A percentile compares a stretch with the other conserved stretches of the same genome.
These are phyloP conservation scores for Phtheirospermum japonicum DNA, from an alignment of 257 asterid species.

Conservation along the genomic window DNA sequence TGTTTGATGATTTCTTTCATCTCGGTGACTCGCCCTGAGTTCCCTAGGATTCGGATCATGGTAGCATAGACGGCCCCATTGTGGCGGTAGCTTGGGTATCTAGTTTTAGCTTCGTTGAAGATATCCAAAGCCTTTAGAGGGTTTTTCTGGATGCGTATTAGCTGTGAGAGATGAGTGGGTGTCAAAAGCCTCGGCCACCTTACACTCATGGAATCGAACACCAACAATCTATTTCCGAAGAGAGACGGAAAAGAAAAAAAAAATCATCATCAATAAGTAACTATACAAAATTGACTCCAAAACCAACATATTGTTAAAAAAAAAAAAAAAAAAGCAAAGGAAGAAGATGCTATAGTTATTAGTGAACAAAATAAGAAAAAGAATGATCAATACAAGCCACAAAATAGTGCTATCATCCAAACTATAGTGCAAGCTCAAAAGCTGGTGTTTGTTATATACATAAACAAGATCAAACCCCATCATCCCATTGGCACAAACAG, in stretches of 20 bases:
- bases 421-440: no score
- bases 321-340: no score
- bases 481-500: no score
- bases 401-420: no score
- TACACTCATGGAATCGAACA: constrained; percentile 42
- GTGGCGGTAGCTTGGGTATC: constrained; percentile 69
- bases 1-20: constrained; percentile 62
- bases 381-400: no score
- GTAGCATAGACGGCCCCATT: constrained; percentile 74
- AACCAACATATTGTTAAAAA: no score
- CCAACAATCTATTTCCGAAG: constrained; percentile 15
- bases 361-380: no score
- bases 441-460: no score
- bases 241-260: background rate
- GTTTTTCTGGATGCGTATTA: constrained; percentile 65
- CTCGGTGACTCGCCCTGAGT: constrained; percentile 58
- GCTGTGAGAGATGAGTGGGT: constrained; percentile 68
- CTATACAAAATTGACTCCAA: no score
- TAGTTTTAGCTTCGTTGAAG: constrained; percentile 59
- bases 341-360: no score
- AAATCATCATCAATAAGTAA: no score
- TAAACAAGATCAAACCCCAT: no score
- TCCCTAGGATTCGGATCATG: constrained; percentile 65
- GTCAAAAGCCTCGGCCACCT: constrained; percentile 88
- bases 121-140: constrained; percentile 75